Evolutionary conservation across 176 grass and related monocot genomes (phyloP).

Genomic region (Rhipidocladum racemiflorum): DNA sequence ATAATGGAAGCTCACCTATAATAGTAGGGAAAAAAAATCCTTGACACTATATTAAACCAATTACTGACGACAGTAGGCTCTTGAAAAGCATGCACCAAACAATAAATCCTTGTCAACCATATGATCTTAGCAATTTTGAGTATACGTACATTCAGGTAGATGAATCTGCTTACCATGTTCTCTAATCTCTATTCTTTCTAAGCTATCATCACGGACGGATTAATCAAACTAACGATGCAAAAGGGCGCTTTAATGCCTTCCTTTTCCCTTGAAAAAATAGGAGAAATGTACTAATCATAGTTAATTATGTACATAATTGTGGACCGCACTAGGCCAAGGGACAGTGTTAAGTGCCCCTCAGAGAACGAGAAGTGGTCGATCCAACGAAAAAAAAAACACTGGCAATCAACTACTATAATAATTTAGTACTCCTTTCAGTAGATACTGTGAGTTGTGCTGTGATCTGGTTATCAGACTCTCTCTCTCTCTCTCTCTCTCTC

Average conservation of each 20-base stretch:
- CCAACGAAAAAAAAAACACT: not conserved
- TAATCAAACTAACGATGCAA: not conserved
- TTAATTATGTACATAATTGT: not conserved
- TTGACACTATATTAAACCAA: not conserved
- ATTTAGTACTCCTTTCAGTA: not conserved
- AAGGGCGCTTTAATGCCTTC: not conserved
- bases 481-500: not conserved
- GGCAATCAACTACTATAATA: not conserved
- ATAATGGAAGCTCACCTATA: too few relatives aligned
- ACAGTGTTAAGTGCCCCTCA: constrained; percentile 5
- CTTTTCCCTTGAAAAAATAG: not conserved
- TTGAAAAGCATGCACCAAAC: not conserved
- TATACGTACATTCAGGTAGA: not conserved
- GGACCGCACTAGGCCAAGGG: constrained; percentile 25
- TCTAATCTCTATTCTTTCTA: not conserved
- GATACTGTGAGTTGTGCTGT: not conserved
- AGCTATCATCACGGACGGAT: not conserved
- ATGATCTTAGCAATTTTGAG: not conserved
- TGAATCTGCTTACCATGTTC: not conserved
- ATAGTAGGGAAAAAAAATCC: not conserved
- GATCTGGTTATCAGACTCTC: constrained; percentile 28
- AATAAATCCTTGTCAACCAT: constrained; percentile 7
- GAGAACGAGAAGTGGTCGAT: not conserved
- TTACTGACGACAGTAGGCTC: not conserved
- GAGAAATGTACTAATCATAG: not conserved